Conservation (phyloP, 2,329 filamentous ascomycete genomes). For the Fusarium sp. region DNA sequence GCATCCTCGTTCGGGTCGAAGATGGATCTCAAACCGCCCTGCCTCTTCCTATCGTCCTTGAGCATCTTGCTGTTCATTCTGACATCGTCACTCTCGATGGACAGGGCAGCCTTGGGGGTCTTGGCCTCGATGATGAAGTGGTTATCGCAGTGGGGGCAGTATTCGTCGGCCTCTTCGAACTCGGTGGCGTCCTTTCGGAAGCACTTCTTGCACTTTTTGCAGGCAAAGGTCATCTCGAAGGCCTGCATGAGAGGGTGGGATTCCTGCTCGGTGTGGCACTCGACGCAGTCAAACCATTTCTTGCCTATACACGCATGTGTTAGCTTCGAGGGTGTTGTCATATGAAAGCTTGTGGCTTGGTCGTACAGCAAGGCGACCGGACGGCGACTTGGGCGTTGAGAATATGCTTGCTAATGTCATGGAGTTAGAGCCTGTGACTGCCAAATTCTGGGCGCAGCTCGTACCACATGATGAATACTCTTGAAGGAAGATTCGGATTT, state of each 20-base stretch:
- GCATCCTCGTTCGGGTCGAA: conserved; percentile 83
- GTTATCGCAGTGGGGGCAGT: conserved; percentile 99
- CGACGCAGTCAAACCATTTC: conserved; percentile 99
- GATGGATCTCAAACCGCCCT: conserved; percentile 67
- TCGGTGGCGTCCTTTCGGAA: conserved; percentile 94
- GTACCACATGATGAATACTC: conserved; percentile 52
- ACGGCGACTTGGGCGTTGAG: conserved; percentile 98
- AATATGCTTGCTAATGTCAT: conserved; percentile 83
- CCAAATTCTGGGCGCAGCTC: not conserved
- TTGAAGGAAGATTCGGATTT: not conserved
- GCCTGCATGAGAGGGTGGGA: conserved; percentile 80
- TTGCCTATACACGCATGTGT: conserved; percentile 66
- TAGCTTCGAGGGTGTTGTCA: not conserved
- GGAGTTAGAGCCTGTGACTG: conserved; percentile 5
- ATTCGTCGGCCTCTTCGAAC: conserved; percentile 97
- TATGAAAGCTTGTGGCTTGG: not conserved
- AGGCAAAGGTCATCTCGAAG: conserved; percentile 93
- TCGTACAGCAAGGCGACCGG: conserved; percentile 92
- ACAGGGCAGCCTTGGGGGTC: conserved; percentile 83
- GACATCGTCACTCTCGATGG: conserved; percentile 92
- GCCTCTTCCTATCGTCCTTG: conserved; percentile 83
- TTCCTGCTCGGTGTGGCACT: conserved; percentile 90
- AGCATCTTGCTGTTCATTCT: conserved; percentile 90
- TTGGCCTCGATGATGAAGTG: conserved; percentile 94
- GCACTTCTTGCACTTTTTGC: conserved; percentile 99